Evolutionary conservation across 1,284 basidiomycete species (phyloP).

Genomic region (Tausonia pullulans): DNA sequence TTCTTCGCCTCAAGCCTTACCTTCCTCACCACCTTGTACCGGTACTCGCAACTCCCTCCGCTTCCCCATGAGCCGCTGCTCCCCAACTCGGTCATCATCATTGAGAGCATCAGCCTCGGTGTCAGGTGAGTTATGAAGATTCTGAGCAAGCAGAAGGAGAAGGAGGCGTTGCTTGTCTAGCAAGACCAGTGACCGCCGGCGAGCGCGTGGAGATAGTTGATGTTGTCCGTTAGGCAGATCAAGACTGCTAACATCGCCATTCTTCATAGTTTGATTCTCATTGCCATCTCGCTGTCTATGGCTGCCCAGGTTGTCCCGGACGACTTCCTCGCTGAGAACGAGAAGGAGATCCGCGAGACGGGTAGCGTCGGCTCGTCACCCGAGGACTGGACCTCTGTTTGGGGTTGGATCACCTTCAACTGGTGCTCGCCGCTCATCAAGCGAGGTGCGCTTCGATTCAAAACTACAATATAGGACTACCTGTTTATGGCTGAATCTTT

Average conservation of each 20-base stretch:
- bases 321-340: slow-evolving; percentile 25
- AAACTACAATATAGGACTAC: not conserved
- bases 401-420: slow-evolving; percentile 63
- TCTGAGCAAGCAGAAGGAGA: no score
- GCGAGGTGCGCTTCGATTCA: slow-evolving; percentile 8
- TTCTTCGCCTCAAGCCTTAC: not conserved
- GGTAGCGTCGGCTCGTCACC: slow-evolving; percentile 19
- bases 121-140: not conserved
- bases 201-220: no score
- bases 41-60: slow-evolving; percentile 7
- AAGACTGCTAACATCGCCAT: slow-evolving; percentile 24
- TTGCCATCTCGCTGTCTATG: slow-evolving; percentile 21
- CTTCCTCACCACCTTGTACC: slow-evolving; percentile 5
- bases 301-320: slow-evolving; percentile 25
- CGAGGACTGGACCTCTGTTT: slow-evolving; percentile 36
- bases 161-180: no score
- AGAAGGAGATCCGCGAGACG: slow-evolving; percentile 22
- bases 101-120: slow-evolving; percentile 24
- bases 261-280: not conserved
- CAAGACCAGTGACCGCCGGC: no score
- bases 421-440: slow-evolving; percentile 60
- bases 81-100: slow-evolving; percentile 10
- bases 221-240: slow-evolving; percentile 12
- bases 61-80: slow-evolving; percentile 5
- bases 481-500: not conserved